phyloP scores from a whole-genome alignment of 2,329 filamentous ascomycete species.

The Colletotrichum australisinense region DNA sequence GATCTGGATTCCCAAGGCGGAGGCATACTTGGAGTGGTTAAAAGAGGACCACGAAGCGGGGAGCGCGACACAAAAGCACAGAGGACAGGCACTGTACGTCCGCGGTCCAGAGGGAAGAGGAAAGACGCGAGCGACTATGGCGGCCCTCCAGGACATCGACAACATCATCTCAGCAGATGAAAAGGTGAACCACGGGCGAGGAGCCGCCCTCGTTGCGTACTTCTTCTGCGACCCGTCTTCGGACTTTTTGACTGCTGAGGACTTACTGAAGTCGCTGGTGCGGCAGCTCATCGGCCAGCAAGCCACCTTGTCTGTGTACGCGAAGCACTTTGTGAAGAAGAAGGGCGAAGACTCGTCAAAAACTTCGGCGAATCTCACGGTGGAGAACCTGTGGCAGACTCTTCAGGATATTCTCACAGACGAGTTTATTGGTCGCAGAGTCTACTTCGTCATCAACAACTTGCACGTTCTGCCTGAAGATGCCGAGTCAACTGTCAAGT shows the following conservation, averaged over 20 bases:
- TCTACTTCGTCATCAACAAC: constrained; percentile 56
- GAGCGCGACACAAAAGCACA: not conserved
- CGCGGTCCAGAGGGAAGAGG: constrained; percentile 54
- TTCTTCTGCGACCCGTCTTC: constrained; percentile 53
- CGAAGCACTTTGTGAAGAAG: constrained; percentile 48
- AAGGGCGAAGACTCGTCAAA: constrained; percentile 44
- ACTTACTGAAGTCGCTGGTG: constrained; percentile 53
- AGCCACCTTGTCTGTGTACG: constrained; percentile 46
- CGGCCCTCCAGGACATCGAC: constrained; percentile 51
- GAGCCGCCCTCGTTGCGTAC: constrained; percentile 49
- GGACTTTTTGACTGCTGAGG: constrained; percentile 53
- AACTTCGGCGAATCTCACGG: constrained; percentile 44
- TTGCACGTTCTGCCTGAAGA: constrained; percentile 51
- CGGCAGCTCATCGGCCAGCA: constrained; percentile 51
- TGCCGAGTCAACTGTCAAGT: constrained; percentile 44
- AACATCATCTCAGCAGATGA: constrained; percentile 37
- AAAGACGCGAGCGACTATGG: constrained; percentile 53
- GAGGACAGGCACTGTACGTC: constrained; percentile 51
- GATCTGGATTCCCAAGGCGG: constrained; percentile 51
- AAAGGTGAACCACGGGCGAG: constrained; percentile 39
- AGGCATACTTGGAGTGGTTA: constrained; percentile 50
- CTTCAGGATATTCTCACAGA: constrained; percentile 55
- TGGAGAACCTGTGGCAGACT: constrained; percentile 53
- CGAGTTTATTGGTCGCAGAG: constrained; percentile 47
- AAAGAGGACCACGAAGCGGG: constrained; percentile 34